Base-by-base conservation (phyloP, 305 asterid genomes). In the Fraxinus sp. region DNA sequence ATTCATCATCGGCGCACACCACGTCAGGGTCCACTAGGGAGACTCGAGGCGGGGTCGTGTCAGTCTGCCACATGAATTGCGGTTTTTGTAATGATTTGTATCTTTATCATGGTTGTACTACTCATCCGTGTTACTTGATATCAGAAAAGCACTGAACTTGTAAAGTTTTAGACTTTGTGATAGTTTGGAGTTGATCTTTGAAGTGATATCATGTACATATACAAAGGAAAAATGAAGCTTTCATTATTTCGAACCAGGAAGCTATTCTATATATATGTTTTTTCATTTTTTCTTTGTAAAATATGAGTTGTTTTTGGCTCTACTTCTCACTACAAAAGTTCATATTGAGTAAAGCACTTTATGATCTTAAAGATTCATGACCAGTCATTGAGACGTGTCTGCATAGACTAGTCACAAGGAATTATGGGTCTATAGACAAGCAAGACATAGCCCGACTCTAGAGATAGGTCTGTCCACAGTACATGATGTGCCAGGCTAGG, bases 61-160 rank as follows among this genome's bases (percentile, higher is more conserved):
- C n/a, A n/a, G 33, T 30, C 33, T 30, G 33, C 92, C 86, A 89
- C 93, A 3, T 94, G 98, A 97, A 91, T 96, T 49, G 81, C 90
- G 87, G 87, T 92, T 43, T 93, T 94, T 39, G 88, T 75, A 52
- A 92, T 94, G 98, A 92, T 90, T 0, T 89, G 91, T 79, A 57
- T 93, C 74, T 94, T 94, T 85, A 73, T 93, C 52, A 93, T 96
- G 98, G 98, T 95, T 7, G 93, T 93, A 22, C 89, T 94, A 35
- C 98, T 93, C 76, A 92, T 94, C 83, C 98, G 98, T 11, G 92
- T 94, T 49, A 91, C 97, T 33, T 94, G 84, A 74, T 28, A 28
- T 9, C 3, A 5, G 18, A 77, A 30, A 24, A 26, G 46, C 14
- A 68, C 52, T 24, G 24, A 8, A 80, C n/a, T 43, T 37, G 43